phyloP scores from a whole-genome alignment of 495 filamentous ascomycete genomes.

The Staphylotrichum tortipilum region DNA sequence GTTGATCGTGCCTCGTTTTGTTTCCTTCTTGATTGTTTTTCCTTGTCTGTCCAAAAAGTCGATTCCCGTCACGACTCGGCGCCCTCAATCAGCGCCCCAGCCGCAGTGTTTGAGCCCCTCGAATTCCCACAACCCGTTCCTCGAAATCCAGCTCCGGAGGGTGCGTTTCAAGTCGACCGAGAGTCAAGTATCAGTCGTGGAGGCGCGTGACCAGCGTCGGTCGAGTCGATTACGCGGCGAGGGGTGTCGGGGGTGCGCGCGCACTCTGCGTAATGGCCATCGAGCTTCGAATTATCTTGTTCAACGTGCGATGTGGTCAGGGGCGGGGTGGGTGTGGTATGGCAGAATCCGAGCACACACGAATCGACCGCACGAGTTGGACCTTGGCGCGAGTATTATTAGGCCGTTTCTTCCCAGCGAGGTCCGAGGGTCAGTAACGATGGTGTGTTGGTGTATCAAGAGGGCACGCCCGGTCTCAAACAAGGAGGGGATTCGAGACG shows the following conservation, averaged over 20 bases:
- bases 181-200: too few relatives aligned
- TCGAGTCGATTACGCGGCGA: not conserved
- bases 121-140: not conserved
- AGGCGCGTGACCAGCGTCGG: too few relatives aligned
- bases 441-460: conserved; percentile 4
- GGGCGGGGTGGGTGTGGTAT: not conserved
- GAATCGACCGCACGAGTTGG: too few relatives aligned
- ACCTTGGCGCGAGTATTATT: not conserved
- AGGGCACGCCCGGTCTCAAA: conserved; percentile 11
- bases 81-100: not conserved
- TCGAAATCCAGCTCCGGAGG: not conserved
- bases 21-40: too few relatives aligned
- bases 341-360: not conserved
- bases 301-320: not conserved
- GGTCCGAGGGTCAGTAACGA: not conserved
- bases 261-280: conserved; percentile 6
- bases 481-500: conserved; percentile 20
- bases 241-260: not conserved
- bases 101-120: not conserved
- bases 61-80: not conserved
- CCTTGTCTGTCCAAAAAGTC: too few relatives aligned
- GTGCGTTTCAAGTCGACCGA: not conserved
- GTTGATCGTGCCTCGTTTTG: not conserved
- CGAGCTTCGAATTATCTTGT: conserved; percentile 7
- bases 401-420: not conserved